phyloP scores from a whole-genome alignment of 1,284 basidiomycete genomes.

The Omphalotus olearius region DNA sequence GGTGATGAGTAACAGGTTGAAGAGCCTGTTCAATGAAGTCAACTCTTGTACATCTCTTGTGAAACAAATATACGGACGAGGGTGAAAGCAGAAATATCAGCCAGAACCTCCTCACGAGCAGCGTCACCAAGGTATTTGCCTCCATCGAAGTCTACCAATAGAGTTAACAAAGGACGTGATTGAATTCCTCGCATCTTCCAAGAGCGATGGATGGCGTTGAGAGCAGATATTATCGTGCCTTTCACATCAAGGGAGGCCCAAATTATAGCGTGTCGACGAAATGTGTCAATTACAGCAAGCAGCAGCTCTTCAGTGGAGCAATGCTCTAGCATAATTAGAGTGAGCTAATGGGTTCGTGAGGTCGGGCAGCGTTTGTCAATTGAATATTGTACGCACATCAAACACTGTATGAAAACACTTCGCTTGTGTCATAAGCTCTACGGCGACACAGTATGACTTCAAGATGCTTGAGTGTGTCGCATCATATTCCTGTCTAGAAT shows the following conservation, averaged over 20 bases:
- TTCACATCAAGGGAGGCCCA: conserved; percentile 76
- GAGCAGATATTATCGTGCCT: conserved; percentile 45
- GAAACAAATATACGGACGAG: conserved; percentile 39
- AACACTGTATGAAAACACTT: conserved; percentile 64
- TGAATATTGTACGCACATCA: conserved; percentile 44
- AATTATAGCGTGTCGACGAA: conserved; percentile 62
- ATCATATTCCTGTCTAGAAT: conserved; percentile 10
- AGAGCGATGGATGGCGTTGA: conserved; percentile 58
- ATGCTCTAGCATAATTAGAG: conserved; percentile 50
- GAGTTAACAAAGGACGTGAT: conserved; percentile 53
- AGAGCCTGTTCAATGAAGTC: conserved; percentile 31
- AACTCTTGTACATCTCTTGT: not conserved
- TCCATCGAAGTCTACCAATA: conserved; percentile 62
- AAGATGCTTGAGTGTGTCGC: conserved; percentile 14
- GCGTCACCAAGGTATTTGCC: conserved; percentile 47
- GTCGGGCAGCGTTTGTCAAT: not conserved
- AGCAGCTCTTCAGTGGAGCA: conserved; percentile 48
- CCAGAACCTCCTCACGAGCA: conserved; percentile 52
- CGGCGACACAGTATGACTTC: conserved; percentile 53
- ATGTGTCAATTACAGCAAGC: conserved; percentile 56
- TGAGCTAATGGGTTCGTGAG: conserved; percentile 42
- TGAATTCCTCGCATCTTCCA: conserved; percentile 63
- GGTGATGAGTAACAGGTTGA: conserved; percentile 39
- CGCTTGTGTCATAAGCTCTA: conserved; percentile 55
- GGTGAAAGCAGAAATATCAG: conserved; percentile 56